phyloP scores from a whole-genome alignment of 495 filamentous ascomycete genomes.

The Hypomontagnella monticulosa region DNA sequence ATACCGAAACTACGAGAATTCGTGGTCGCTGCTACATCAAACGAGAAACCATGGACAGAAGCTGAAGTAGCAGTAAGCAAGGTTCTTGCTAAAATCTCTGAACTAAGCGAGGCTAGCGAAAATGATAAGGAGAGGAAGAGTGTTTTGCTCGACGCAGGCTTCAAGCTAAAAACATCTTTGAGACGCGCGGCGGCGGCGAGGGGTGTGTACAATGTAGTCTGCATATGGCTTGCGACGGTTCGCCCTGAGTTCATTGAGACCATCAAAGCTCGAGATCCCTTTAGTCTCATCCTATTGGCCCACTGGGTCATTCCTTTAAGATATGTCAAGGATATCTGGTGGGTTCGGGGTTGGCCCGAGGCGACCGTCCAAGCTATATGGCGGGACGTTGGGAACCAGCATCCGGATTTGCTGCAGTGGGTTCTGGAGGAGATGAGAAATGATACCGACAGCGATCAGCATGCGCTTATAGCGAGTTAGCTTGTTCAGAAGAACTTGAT shows the following conservation, averaged over 20 bases:
- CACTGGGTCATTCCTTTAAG: constrained; percentile 15
- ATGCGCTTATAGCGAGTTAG: not conserved
- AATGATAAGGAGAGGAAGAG: constrained; percentile 5
- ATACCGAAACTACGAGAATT: constrained; percentile 2
- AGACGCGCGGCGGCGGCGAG: not conserved
- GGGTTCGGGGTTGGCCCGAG: constrained; percentile 14
- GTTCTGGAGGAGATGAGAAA: not conserved
- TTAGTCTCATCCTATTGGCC: constrained; percentile 9
- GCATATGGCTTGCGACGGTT: constrained; percentile 21
- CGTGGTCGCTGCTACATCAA: not conserved
- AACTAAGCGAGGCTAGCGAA: constrained; percentile 5
- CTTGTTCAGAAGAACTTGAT: no score
- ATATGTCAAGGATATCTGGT: constrained; percentile 17
- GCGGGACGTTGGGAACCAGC: not conserved
- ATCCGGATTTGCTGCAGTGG: constrained; percentile 12
- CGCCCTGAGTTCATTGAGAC: not conserved
- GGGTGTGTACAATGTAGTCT: constrained; percentile 14
- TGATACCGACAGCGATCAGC: not conserved
- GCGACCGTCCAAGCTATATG: constrained; percentile 3
- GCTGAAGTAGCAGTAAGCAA: constrained; percentile 3
- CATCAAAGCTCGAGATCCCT: constrained; percentile 2
- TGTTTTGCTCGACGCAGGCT: constrained; percentile 4
- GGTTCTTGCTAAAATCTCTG: constrained; percentile 5
- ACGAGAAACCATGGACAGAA: constrained; percentile 3
- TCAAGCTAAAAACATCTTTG: constrained; percentile 3